A percentile compares a stretch with the other conserved stretches of the same genome.
These are phyloP conservation scores for Ilex asprella DNA, from an alignment of 257 asterid species.

Conservation along the genomic window DNA sequence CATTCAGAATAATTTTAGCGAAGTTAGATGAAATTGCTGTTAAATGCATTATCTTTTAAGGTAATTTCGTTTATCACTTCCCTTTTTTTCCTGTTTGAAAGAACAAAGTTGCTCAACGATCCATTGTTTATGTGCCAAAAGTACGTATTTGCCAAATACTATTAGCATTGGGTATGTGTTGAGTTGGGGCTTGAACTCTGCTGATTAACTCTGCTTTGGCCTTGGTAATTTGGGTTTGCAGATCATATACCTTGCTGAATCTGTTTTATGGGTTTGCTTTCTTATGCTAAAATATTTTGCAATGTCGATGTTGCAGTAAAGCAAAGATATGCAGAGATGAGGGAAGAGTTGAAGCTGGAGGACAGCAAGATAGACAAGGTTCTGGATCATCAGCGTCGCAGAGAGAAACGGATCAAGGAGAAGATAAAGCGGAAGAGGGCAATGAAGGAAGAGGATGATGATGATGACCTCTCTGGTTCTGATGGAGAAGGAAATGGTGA, in stretches of 20 bases:
- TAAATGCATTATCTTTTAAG: not conserved
- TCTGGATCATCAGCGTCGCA: constrained; percentile 52
- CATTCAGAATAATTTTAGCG: not conserved
- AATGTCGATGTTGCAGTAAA: constrained; percentile 37
- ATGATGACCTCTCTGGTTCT: constrained; percentile 31
- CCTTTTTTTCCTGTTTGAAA: too few species aligned
- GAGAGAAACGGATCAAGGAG: constrained; percentile 65
- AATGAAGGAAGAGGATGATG: constrained; percentile 39
- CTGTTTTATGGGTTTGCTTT: not conserved
- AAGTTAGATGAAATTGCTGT: not conserved
- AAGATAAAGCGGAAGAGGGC: constrained; percentile 67
- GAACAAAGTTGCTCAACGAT: too few species aligned
- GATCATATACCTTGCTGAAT: not conserved
- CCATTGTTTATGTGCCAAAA: too few species aligned
- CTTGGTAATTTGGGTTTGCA: not conserved
- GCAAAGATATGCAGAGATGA: constrained; percentile 52
- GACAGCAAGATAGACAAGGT: constrained; percentile 77
- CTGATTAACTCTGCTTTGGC: constrained; percentile 3
- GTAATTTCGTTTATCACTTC: too few species aligned
- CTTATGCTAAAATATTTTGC: not conserved
- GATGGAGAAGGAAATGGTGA: constrained; percentile 24
- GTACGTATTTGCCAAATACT: too few species aligned
- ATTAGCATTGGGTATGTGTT: too few species aligned
- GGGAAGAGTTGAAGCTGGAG: constrained; percentile 52
- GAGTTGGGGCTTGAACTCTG: too few species aligned